phyloP scores from a whole-genome alignment of 331 rosid species.

The Quercus lobata region DNA sequence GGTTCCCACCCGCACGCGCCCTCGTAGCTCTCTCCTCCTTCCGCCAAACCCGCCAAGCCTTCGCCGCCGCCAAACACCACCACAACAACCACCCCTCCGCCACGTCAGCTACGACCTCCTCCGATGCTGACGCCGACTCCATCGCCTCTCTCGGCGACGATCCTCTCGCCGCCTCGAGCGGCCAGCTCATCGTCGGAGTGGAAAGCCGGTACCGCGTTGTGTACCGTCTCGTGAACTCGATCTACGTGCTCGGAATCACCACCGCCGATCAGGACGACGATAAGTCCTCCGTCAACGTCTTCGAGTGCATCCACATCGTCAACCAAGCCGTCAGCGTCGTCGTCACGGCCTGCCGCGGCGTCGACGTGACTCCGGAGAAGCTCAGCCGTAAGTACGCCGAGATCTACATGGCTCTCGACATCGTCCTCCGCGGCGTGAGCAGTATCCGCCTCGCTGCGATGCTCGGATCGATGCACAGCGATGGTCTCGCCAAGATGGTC shows the following conservation, averaged over 20 bases:
- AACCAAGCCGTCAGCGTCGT: slow-evolving; percentile 91
- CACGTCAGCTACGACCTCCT: not conserved
- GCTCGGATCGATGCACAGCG: slow-evolving; percentile 89
- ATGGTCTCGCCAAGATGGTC: slow-evolving; percentile 94
- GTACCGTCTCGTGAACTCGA: slow-evolving; percentile 81
- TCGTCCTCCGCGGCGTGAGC: slow-evolving; percentile 90
- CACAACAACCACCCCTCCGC: slow-evolving; percentile 20
- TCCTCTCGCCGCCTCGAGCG: slow-evolving; percentile 90
- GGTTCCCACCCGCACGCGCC: slow-evolving; percentile 99
- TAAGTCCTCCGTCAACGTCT: slow-evolving; percentile 80
- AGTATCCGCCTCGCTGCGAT: slow-evolving; percentile 90
- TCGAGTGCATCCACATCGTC: slow-evolving; percentile 87
- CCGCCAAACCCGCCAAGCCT: slow-evolving; percentile 85
- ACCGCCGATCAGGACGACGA: slow-evolving; percentile 57
- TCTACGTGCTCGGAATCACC: slow-evolving; percentile 90
- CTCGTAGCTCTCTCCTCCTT: slow-evolving; percentile 93
- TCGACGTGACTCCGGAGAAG: slow-evolving; percentile 95
- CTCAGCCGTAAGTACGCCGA: slow-evolving; percentile 87
- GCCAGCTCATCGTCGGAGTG: slow-evolving; percentile 91
- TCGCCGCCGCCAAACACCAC: slow-evolving; percentile 53
- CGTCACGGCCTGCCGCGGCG: slow-evolving; percentile 96
- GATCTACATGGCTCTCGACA: slow-evolving; percentile 96
- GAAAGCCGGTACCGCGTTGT: slow-evolving; percentile 92
- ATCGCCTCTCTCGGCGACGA: slow-evolving; percentile 88
- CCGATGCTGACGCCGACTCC: slow-evolving; percentile 56